Evolutionary conservation across 257 asterid species (phyloP).

Genomic region (Penstemon newberryi): DNA sequence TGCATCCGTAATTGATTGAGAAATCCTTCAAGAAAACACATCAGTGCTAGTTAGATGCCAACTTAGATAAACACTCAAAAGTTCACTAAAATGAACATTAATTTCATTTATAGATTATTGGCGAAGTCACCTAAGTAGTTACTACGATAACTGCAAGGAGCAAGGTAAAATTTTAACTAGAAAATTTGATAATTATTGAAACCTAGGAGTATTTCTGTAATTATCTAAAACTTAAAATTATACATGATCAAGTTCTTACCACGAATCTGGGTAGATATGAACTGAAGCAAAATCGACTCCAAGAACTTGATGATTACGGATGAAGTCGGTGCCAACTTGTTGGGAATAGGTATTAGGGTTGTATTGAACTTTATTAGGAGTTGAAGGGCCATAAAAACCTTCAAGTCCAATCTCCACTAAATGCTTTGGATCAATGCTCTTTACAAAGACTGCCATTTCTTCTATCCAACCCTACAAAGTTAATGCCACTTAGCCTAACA

Average conservation of each 20-base stretch:
- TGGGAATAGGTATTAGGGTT: constrained; percentile 81
- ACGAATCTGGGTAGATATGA: constrained; percentile 88
- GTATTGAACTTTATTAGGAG: constrained; percentile 64
- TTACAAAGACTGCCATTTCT: constrained; percentile 83
- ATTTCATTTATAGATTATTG: not conserved
- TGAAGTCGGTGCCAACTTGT: constrained; percentile 92
- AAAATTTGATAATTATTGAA: too few species aligned
- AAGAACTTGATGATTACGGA: constrained; percentile 89
- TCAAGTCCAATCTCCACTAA: constrained; percentile 78
- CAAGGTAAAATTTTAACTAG: too few species aligned
- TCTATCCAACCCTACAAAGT: constrained; percentile 66
- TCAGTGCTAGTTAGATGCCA: not conserved
- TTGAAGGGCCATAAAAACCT: constrained; percentile 92
- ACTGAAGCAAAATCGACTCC: constrained; percentile 96
- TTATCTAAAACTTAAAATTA: not conserved
- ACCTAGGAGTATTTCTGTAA: not conserved
- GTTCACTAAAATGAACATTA: not conserved
- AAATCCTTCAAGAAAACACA: constrained; percentile 54
- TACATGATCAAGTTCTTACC: constrained; percentile 44
- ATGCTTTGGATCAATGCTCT: constrained; percentile 89
- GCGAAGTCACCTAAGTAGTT: too few species aligned
- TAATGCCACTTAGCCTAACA: not conserved
- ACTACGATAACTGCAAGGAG: too few species aligned
- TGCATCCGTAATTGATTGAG: constrained; percentile 58
- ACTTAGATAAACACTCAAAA: not conserved